Base-by-base conservation (phyloP, 805 yeast genomes). In the Teunomyces panamensis region DNA sequence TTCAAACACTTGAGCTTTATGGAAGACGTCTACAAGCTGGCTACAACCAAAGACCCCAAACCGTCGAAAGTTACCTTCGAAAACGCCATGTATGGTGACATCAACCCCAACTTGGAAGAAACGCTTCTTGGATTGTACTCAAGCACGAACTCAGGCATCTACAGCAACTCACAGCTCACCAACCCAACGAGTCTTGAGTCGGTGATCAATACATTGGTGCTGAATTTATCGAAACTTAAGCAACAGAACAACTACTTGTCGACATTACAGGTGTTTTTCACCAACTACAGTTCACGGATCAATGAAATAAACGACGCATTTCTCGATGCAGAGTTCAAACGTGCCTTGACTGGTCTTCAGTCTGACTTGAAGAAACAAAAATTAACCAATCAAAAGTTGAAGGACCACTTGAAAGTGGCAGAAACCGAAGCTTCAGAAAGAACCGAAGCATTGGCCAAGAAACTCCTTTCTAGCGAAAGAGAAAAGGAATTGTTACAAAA, bases 81-180 rank as follows among this genome's bases (percentile, higher is more conserved):
- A 52, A 75, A 75, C 24, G 85, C 85, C 2, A 68, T 83, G 67
- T 83, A 81, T 63, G 84, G 86, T 24, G 87, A 82, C 59, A 74
- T 80, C 14, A 72, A 76, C 53, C 71, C 75, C 5, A 54, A 62
- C 27, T 47, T 80, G 27, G 85, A 81, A 54, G 84, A 79, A 50
- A 64, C 71, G 34, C 62, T 80, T 9, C 55, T 80, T 28, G 82
- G 81, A 0, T 61, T 75, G 3, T 72, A 72, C 49, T 73, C 77
- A 34, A 73, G 73, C 45, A 69, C 74, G 11, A 67, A 77, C 44
- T 71, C 80, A 10, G 87, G 87, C 1, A 75, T 83, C 36, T 80
- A 77, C 55, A 77, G 75, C 27, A 83, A 83, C 55, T 74, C 85
- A 30, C 80, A 80, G 46, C 74, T 85, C 30, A 80, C 83, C 3